These are phyloP conservation scores for Melampsora americana DNA, from an alignment of 1,284 basidiomycete genomes.

Conservation along the genomic window DNA sequence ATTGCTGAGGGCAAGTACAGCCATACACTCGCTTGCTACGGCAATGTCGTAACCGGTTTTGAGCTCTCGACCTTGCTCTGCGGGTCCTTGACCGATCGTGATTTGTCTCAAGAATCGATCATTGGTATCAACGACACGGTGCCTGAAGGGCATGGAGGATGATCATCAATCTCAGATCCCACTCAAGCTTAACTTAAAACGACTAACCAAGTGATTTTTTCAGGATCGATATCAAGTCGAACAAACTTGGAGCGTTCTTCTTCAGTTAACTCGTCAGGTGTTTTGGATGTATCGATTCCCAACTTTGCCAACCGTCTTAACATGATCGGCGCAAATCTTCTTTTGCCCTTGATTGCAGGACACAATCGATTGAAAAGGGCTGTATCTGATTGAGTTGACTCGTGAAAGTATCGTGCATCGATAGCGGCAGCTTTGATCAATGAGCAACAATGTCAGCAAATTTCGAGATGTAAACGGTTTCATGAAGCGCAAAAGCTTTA, in stretches of 20 bases:
- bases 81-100: slow-evolving; percentile 81
- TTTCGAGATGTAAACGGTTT: background rate
- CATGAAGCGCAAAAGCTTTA: slow-evolving; percentile 52
- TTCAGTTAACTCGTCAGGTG: slow-evolving; percentile 80
- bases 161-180: too few relatives aligned
- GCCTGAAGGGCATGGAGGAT: slow-evolving; percentile 53
- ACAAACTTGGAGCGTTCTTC: slow-evolving; percentile 88
- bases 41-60: slow-evolving; percentile 93
- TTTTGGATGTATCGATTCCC: slow-evolving; percentile 75
- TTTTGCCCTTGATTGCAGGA: slow-evolving; percentile 87
- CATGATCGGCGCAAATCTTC: slow-evolving; percentile 94
- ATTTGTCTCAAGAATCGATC: slow-evolving; percentile 95
- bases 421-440: slow-evolving; percentile 74
- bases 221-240: slow-evolving; percentile 83
- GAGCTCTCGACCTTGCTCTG: slow-evolving; percentile 84
- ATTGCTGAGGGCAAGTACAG: slow-evolving; percentile 86
- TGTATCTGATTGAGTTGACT: slow-evolving; percentile 92
- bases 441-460: slow-evolving; percentile 12
- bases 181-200: too few relatives aligned
- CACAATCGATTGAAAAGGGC: slow-evolving; percentile 88
- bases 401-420: slow-evolving; percentile 97
- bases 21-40: slow-evolving; percentile 97
- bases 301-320: slow-evolving; percentile 90
- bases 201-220: slow-evolving; percentile 79
- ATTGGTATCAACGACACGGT: slow-evolving; percentile 94